Evolutionary conservation across 108 stramenopile species (phyloP).

Genomic region (Skeletonema potamos): DNA sequence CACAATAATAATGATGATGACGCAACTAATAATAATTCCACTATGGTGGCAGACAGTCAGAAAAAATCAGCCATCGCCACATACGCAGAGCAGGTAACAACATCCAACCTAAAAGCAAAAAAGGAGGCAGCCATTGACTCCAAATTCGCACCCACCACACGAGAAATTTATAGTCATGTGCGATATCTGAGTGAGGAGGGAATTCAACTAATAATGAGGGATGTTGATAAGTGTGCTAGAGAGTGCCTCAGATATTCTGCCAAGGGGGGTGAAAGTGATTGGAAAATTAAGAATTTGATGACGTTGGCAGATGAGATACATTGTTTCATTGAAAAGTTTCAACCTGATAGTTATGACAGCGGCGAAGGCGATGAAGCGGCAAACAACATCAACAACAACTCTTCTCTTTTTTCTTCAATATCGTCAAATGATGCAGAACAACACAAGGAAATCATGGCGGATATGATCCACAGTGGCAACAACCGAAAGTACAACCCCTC

Average conservation of each 20-base stretch:
- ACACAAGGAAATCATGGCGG: neutral
- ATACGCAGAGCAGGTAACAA: neutral
- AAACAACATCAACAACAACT: neutral
- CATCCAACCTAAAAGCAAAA: slow-evolving; percentile 9
- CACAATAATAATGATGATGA: neutral
- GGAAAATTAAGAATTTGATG: neutral
- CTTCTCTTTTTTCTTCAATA: neutral
- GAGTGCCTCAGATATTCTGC: slow-evolving; percentile 18
- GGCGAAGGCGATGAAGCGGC: neutral
- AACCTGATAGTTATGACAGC: slow-evolving; percentile 9
- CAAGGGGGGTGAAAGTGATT: neutral
- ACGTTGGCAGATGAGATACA: slow-evolving; percentile 8
- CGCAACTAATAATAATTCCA: neutral
- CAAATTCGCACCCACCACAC: slow-evolving; percentile 7
- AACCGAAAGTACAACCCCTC: slow-evolving; percentile 19
- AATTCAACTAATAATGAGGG: slow-evolving; percentile 2
- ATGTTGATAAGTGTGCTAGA: slow-evolving; percentile 11
- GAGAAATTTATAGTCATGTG: slow-evolving; percentile 5
- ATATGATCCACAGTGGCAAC: neutral
- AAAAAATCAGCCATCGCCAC: too few relatives aligned
- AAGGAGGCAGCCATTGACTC: slow-evolving; percentile 22
- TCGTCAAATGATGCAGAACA: neutral
- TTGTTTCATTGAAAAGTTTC: slow-evolving; percentile 32
- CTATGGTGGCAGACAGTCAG: too few relatives aligned
- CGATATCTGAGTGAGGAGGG: slow-evolving; percentile 19